Evolutionary conservation across 768 basidiomycete genomes (phyloP).

Genomic region (Suillus weaverae): DNA sequence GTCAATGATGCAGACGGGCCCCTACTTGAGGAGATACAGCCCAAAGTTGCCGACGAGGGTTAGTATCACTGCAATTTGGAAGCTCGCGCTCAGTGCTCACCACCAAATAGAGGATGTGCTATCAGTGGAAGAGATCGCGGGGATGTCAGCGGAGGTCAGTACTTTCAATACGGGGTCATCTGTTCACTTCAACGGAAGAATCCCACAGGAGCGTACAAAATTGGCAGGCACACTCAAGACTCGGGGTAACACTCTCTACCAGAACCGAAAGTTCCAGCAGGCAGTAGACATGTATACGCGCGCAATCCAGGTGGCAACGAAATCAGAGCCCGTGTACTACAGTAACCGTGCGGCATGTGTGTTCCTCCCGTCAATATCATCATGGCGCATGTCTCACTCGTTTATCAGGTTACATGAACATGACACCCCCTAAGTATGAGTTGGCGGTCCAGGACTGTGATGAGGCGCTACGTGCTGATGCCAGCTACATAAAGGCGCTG

Average conservation of each 20-base stretch:
- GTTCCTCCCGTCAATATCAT: slow-evolving; percentile 25
- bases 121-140: slow-evolving; percentile 54
- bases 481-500: slow-evolving; percentile 84
- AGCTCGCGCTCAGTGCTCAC: slow-evolving; percentile 7
- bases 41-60: slow-evolving; percentile 41
- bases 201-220: slow-evolving; percentile 58
- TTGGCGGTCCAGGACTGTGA: slow-evolving; percentile 88
- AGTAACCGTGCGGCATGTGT: slow-evolving; percentile 96
- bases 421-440: slow-evolving; percentile 81
- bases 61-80: slow-evolving; percentile 8
- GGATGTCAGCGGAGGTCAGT: slow-evolving; percentile 58
- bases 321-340: slow-evolving; percentile 90
- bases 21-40: slow-evolving; percentile 72
- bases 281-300: slow-evolving; percentile 71
- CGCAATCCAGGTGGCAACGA: slow-evolving; percentile 72
- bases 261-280: slow-evolving; percentile 53
- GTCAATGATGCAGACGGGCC: slow-evolving; percentile 67
- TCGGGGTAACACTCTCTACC: slow-evolving; percentile 72
- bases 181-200: neutral
- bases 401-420: slow-evolving; percentile 77
- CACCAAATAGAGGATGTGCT: slow-evolving; percentile 41
- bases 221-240: slow-evolving; percentile 66
- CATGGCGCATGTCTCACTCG: neutral
- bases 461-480: slow-evolving; percentile 80
- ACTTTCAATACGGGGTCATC: slow-evolving; percentile 7